Conservation (phyloP, 2,329 filamentous ascomycete species). For the Fusarium clavum region DNA sequence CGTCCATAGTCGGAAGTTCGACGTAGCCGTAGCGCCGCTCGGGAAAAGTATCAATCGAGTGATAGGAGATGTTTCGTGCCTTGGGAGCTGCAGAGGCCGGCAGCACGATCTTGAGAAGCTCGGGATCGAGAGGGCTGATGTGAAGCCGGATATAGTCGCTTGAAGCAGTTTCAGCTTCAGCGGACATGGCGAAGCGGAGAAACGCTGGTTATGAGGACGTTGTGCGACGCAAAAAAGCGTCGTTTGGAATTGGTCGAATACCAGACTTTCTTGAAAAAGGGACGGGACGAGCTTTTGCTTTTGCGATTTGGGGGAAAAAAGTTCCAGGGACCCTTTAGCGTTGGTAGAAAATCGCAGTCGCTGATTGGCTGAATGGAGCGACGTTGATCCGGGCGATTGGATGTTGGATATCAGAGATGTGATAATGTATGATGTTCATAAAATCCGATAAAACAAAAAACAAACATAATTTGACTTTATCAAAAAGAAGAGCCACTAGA, state of each 20-base stretch:
- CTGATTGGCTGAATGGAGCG: conserved; percentile 43
- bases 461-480: conserved; percentile 9
- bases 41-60: conserved; percentile 86
- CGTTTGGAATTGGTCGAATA: conserved; percentile 17
- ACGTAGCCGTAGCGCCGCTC: conserved; percentile 92
- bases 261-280: conserved; percentile 26
- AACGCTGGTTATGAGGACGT: conserved; percentile 11
- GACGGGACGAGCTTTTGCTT: conserved; percentile 32
- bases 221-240: conserved; percentile 38
- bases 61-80: conserved; percentile 89
- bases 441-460: conserved; percentile 5
- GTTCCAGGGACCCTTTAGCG: conserved; percentile 26
- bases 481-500: not conserved
- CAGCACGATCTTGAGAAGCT: conserved; percentile 78
- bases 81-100: conserved; percentile 72
- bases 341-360: not conserved
- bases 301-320: conserved; percentile 40
- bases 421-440: not conserved
- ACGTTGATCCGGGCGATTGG: conserved; percentile 42
- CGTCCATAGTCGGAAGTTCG: conserved; percentile 82
- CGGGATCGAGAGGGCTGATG: conserved; percentile 85
- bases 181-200: conserved; percentile 43
- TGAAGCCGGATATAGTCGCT: conserved; percentile 68
- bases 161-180: conserved; percentile 33
- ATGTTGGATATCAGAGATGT: not conserved